Conservation (phyloP, 2,329 filamentous ascomycete genomes). For the Endocalyx cinctus region DNA sequence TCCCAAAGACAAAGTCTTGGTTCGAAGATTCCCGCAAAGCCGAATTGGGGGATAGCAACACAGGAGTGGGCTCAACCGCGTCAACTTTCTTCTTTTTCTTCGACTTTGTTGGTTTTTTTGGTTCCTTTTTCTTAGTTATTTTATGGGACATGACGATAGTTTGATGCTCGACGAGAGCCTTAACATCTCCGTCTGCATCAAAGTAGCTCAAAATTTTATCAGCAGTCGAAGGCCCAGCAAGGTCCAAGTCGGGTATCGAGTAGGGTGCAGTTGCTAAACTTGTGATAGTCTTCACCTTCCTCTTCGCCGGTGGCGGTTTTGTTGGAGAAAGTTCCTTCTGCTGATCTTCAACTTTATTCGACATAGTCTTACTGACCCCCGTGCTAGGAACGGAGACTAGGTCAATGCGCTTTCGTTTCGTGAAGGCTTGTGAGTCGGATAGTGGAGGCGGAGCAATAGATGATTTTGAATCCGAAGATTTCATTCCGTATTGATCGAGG, state of each 20-base stretch:
- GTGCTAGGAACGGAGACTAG: slow-evolving; percentile 34
- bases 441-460: too few species aligned
- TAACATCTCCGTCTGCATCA: slow-evolving; percentile 27
- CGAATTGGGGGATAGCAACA: slow-evolving; percentile 63
- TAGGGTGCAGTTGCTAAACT: slow-evolving; percentile 72
- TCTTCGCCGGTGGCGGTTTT: slow-evolving; percentile 55
- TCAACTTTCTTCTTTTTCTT: slow-evolving; percentile 34
- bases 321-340: slow-evolving; percentile 26
- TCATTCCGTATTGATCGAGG: slow-evolving; percentile 37
- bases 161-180: slow-evolving; percentile 28
- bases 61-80: slow-evolving; percentile 36
- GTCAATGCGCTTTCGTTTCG: slow-evolving; percentile 55
- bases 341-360: slow-evolving; percentile 7
- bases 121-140: slow-evolving; percentile 33
- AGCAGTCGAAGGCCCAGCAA: slow-evolving; percentile 19
- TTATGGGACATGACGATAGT: slow-evolving; percentile 27
- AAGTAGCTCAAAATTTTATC: slow-evolving; percentile 45
- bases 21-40: slow-evolving; percentile 61
- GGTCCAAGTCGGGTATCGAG: slow-evolving; percentile 28
- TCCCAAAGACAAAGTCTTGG: slow-evolving; percentile 81
- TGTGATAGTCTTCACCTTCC: slow-evolving; percentile 74
- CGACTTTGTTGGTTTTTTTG: slow-evolving; percentile 21
- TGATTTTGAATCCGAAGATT: slow-evolving; percentile 15
- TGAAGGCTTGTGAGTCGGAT: slow-evolving; percentile 31
- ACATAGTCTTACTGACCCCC: too few species aligned